Base-by-base conservation (phyloP, 202 grass and related monocot genomes). In the Panicum hallii region DNA sequence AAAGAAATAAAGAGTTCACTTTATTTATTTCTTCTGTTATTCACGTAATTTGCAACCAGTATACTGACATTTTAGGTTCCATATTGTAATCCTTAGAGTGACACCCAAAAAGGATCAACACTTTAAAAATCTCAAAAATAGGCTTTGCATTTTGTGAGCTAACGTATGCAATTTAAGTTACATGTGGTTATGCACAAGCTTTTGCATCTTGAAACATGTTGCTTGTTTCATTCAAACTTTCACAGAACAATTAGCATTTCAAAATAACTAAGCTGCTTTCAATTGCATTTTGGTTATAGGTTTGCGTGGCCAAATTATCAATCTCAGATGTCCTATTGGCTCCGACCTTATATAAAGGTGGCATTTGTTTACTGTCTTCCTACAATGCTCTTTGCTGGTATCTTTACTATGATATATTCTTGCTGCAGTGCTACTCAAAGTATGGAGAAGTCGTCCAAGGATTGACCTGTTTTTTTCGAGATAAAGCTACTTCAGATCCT, bases 251-350 rank as follows among this genome's bases (percentile, higher is more conserved):
- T 1, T 19, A 6, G 14, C 61, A n/a, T 49, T 80, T 70, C 70
- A 56, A 57, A 84, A 23, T 70, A 71, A 87, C 55, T 22, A 15
- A 84, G 28, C 16, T 90, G 47, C 54, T 84, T 81, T 9, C 15
- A 53, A 26, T 61, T 74, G 23, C 26, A 56, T 79, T 67, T 81
- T 79, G 65, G 22, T 80, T 80, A 61, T 90, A 95, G 96, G 88
- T 99, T 99, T 92, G 88, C 79, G 55, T 83, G 89, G 83, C 60
- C 83, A 79, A 87, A 87, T 85, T 90, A 84, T 74, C 93, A 94
- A 90, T 89, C 87, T 75, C 93, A 96, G 79, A 99, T 99, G 91
- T 96, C 93, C 13, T 92, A 96, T 70, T 99, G 96, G 93, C 88
- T 99, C 48, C 89, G 85, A 70, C 90, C 96, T 68, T 66, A 99